Percentiles rank a stretch among this genome's conserved stretches.
Evolutionary conservation across 352 stramenopile species (phyloP).

Genomic region (Pythium diclinum): DNA sequence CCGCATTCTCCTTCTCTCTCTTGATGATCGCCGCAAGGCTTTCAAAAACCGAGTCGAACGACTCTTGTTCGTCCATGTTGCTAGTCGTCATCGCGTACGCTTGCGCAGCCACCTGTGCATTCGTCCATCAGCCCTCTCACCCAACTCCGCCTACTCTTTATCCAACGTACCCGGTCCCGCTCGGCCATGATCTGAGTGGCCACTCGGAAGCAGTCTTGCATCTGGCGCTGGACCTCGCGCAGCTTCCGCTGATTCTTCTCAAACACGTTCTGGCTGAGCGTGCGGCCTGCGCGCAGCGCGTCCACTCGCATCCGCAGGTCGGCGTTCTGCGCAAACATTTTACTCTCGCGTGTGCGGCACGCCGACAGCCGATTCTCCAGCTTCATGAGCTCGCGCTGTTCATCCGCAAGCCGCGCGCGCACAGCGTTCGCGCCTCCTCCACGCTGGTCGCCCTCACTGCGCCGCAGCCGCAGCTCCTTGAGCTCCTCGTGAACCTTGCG

Average conservation of each 20-base stretch:
- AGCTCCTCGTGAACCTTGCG: conserved; percentile 67
- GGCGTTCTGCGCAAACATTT: conserved; percentile 58
- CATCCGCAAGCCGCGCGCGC: conserved; percentile 61
- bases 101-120: conserved; percentile 52
- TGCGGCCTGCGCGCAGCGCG: conserved; percentile 55
- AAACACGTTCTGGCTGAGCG: conserved; percentile 70
- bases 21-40: conserved; percentile 69
- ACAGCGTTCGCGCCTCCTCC: conserved; percentile 70
- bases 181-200: conserved; percentile 73
- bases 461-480: conserved; percentile 58
- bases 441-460: conserved; percentile 68
- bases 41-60: conserved; percentile 71
- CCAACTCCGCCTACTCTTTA: background rate
- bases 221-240: conserved; percentile 69
- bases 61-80: conserved; percentile 77
- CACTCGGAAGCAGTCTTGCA: conserved; percentile 68
- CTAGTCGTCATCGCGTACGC: conserved; percentile 59
- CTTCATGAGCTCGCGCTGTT: conserved; percentile 76
- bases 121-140: background rate
- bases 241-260: conserved; percentile 79
- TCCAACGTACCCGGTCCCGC: conserved; percentile 46
- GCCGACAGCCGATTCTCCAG: conserved; percentile 74
- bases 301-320: conserved; percentile 56
- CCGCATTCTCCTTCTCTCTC: conserved; percentile 68
- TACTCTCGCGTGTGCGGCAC: conserved; percentile 72